phyloP scores from a whole-genome alignment of 2,329 filamentous ascomycete species.

The Pseudocercospora musae region DNA sequence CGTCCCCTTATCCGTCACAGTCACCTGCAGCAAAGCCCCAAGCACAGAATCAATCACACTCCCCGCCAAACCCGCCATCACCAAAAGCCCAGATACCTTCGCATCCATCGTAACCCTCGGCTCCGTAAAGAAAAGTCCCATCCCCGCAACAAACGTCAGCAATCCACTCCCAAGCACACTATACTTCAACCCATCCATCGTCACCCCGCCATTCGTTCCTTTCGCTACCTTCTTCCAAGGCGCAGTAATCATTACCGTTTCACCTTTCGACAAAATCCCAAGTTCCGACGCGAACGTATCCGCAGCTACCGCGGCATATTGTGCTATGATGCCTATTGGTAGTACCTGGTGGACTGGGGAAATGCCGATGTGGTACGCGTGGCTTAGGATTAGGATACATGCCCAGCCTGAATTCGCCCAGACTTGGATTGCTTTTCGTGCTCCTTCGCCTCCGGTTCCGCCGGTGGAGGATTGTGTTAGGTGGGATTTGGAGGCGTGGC shows the following conservation, averaged over 20 bases:
- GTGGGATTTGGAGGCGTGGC: slow-evolving; percentile 78
- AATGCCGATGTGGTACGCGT: slow-evolving; percentile 45
- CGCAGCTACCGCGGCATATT: slow-evolving; percentile 83
- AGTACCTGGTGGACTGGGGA: slow-evolving; percentile 37
- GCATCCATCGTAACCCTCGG: slow-evolving; percentile 21
- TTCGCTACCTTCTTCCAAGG: slow-evolving; percentile 75
- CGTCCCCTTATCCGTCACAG: slow-evolving; percentile 75
- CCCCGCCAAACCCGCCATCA: slow-evolving; percentile 71
- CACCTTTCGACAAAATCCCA: slow-evolving; percentile 74
- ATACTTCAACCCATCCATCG: slow-evolving; percentile 61
- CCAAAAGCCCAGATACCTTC: slow-evolving; percentile 43
- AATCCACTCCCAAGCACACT: slow-evolving; percentile 44
- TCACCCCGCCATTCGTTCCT: slow-evolving; percentile 89
- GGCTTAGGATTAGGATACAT: slow-evolving; percentile 59
- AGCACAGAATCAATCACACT: slow-evolving; percentile 85
- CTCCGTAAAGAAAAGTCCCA: slow-evolving; percentile 33
- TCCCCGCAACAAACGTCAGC: slow-evolving; percentile 64
- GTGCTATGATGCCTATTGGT: slow-evolving; percentile 49
- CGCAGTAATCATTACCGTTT: slow-evolving; percentile 83
- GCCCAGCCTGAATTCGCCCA: slow-evolving; percentile 83
- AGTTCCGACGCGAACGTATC: slow-evolving; percentile 96
- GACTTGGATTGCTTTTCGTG: slow-evolving; percentile 82
- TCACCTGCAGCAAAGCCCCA: slow-evolving; percentile 79
- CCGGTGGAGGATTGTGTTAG: slow-evolving; percentile 77
- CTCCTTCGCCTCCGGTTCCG: slow-evolving; percentile 71